Conservation (phyloP, 768 basidiomycete species). For the Fibroporia radiculosa region DNA sequence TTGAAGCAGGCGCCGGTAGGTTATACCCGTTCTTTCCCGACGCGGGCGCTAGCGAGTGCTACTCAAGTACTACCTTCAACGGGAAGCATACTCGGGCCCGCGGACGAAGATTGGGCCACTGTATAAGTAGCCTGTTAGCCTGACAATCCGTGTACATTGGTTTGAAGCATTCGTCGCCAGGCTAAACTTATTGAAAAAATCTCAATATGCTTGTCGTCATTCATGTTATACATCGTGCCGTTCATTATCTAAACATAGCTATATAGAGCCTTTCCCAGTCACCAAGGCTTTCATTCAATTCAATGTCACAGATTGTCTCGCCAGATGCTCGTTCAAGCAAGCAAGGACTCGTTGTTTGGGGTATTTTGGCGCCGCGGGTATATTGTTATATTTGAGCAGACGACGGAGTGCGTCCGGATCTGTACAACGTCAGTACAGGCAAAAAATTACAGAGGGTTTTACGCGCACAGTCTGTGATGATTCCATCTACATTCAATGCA, state of each 20-base stretch:
- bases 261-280: not conserved
- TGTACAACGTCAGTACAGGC: constrained; percentile 10
- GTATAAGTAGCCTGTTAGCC: no score
- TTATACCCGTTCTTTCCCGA: constrained; percentile 13
- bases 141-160: no score
- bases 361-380: constrained; percentile 47
- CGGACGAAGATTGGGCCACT: no score
- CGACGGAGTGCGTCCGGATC: constrained; percentile 53
- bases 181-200: no score
- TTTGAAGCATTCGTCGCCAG: no score
- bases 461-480: constrained; percentile 63
- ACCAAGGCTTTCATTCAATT: no score
- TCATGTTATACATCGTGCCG: no score
- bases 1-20: constrained; percentile 5
- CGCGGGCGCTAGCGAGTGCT: constrained; percentile 6
- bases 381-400: constrained; percentile 45
- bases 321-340: constrained; percentile 50
- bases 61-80: no score
- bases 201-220: no score
- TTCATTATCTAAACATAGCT: no score
- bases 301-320: no score
- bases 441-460: not conserved
- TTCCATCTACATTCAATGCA: constrained; percentile 59
- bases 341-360: constrained; percentile 51
- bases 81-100: no score